Evolutionary conservation across 345 rosid species (phyloP).

Genomic region (Rhizophora apiculata): DNA sequence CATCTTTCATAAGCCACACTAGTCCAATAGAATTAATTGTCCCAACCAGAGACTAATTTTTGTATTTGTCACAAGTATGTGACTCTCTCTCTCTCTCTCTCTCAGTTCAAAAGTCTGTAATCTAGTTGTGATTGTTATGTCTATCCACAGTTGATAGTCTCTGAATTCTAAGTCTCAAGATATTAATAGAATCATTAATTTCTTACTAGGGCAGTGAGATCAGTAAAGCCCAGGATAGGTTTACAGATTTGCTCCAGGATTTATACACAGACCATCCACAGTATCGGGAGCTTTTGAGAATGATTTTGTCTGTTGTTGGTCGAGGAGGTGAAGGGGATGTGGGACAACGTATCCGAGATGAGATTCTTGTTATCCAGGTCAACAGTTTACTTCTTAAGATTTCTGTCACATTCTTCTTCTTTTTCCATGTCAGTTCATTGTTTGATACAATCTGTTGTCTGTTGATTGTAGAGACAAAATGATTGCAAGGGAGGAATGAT

Average conservation of each 20-base stretch:
- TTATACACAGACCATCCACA: constrained; percentile 53
- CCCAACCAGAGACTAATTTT: background rate
- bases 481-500: constrained; percentile 96
- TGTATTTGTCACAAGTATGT: background rate
- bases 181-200: background rate
- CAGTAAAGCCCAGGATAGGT: constrained; percentile 95
- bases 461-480: constrained; percentile 69
- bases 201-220: constrained; percentile 65
- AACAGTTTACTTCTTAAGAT: constrained; percentile 7
- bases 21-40: background rate
- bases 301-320: constrained; percentile 95
- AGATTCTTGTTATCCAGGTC: constrained; percentile 96
- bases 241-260: constrained; percentile 71
- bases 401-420: constrained; percentile 7
- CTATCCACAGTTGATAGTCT: background rate
- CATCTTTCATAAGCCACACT: background rate
- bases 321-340: constrained; percentile 99
- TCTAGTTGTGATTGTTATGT: constrained; percentile 1
- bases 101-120: background rate
- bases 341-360: constrained; percentile 99
- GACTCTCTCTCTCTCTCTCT: constrained; percentile 1
- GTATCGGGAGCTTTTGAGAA: constrained; percentile 68
- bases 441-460: constrained; percentile 7
- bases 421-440: background rate
- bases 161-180: background rate